Evolutionary conservation across 306 rosid species (phyloP), one percentile per base, ranked within the genome.

Genomic region (Acacia crassicarpa): DNA sequence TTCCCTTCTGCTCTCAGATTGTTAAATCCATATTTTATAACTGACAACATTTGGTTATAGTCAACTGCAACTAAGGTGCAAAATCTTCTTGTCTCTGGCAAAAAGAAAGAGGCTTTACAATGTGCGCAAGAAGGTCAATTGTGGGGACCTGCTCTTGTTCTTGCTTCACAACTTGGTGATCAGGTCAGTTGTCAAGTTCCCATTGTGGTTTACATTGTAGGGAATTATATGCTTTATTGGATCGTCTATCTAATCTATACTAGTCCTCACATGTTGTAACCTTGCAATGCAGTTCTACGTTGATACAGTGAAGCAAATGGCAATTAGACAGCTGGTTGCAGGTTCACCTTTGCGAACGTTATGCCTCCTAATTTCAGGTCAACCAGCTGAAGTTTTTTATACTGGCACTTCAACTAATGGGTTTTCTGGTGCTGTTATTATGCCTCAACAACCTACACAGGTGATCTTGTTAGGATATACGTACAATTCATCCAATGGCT

Each of bases 91-190:
- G 92, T 93, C 56, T 91, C 94, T 81, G 98, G 99, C 32, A 91
- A 91, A 86, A 95, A 91, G 91, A 91, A 54, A 86, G 98, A 95
- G 82, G 99, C 98, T 83, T 83, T 95, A 75, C 94, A 90, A 71
- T 88, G 77, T 84, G 99, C 99, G 51, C 96, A 92, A 83, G 97
- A 89, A 82, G 98, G 99, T 82, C 99, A 95, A 13, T 78, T 95
- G 90, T 95, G 99, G 99, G 99, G 99, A 54, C 99, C 99, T 63
- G 98, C 99, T 4, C 92, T 95, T 86, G 91, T 93, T 81, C 93
- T 95, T 83, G 94, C 99, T 86, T 90, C 98, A 67, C 97, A 92
- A 85, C 97, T 95, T 83, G 97, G 99, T 33, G 94, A 93, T 30
- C 91, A 93, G 97, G 99, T 93, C 38, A 78, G 85, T 81, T 81